Evolutionary conservation across 306 rosid genomes (phyloP).

Genomic region (Fagus crenata): DNA sequence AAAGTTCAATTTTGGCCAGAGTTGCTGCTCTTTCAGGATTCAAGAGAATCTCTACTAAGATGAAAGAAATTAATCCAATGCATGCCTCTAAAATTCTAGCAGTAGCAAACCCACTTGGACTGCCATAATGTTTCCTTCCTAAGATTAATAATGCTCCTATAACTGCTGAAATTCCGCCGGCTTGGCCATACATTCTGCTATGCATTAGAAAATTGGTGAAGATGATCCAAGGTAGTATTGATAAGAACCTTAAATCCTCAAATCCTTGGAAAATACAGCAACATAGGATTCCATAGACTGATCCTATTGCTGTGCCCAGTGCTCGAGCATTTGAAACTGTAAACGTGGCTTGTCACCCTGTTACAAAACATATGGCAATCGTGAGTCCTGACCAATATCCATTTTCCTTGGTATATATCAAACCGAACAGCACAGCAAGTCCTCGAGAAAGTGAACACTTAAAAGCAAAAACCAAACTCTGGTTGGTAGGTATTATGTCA

Average conservation of each 20-base stretch:
- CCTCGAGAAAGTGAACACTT: constrained; percentile 73
- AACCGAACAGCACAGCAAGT: constrained; percentile 65
- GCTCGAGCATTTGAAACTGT: constrained; percentile 64
- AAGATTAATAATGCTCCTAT: constrained; percentile 71
- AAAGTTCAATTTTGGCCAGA: constrained; percentile 60
- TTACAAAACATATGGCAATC: constrained; percentile 56
- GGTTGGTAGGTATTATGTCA: constrained; percentile 37
- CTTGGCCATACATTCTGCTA: constrained; percentile 79
- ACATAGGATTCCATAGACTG: constrained; percentile 65
- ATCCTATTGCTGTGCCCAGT: constrained; percentile 81
- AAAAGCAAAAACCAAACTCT: constrained; percentile 54
- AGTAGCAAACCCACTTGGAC: constrained; percentile 63
- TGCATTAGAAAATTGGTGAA: constrained; percentile 63
- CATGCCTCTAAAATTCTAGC: constrained; percentile 63
- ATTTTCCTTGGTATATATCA: constrained; percentile 49
- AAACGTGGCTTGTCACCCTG: constrained; percentile 64
- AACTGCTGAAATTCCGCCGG: constrained; percentile 71
- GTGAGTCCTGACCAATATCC: constrained; percentile 82
- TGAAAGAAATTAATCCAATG: constrained; percentile 66
- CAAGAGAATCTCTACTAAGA: constrained; percentile 47
- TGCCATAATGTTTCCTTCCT: constrained; percentile 63
- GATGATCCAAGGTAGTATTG: constrained; percentile 65
- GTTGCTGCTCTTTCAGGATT: constrained; percentile 65
- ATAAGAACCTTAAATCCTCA: constrained; percentile 43
- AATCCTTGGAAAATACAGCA: constrained; percentile 40